Base-by-base conservation (phyloP, 164 flowering plant genomes). In the Tinospora cordifolia region DNA sequence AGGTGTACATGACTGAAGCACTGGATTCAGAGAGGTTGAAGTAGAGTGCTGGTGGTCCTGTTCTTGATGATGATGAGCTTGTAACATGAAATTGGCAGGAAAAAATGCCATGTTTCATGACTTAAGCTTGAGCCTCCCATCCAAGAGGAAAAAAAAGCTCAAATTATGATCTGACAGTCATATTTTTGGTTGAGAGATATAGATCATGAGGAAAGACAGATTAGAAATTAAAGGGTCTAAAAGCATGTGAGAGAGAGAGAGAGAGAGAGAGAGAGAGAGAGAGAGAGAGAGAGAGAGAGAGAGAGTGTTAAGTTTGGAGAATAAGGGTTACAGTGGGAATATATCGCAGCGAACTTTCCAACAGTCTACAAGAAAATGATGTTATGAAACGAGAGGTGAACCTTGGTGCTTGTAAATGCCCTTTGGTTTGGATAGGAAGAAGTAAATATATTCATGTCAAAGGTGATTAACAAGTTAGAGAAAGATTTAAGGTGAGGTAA, bases 71-170 rank as follows among this genome's bases (percentile, higher is more conserved):
- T 87, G 76, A 49, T 88, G 76, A 63, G 81, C 76, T 74, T 89
- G 98, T 12, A 88, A 78, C 89, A 91, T 84, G 89, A 93, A 89
- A 80, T 85, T 93, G 69, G 97, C 64, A 74, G 88, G 87, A 81
- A 91, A 89, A 83, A 93, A 93, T 24, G 89, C 84, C 98, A 93
- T 93, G 72, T 79, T 90, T 71, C 83, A 81, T 81, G 65, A 68
- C 40, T 30, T 51, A 67, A 60, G 69, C 65, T 66, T 24, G 46
- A 64, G 66, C 68, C 63, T 74, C 40, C 36, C 34, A 67, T 67
- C 73, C 65, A 62, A 54, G 71, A 70, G 34, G 65, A n/a, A 30
- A 30, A 30, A 63, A 14, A 51, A 51, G 22, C 58, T 72, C n/a
- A 71, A 75, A 44, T 67, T 65, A 46, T 41, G 73, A 75, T 59